These are phyloP conservation scores for Xylariaceae sp. DNA, from an alignment of 2,329 filamentous ascomycete genomes.

Conservation along the genomic window DNA sequence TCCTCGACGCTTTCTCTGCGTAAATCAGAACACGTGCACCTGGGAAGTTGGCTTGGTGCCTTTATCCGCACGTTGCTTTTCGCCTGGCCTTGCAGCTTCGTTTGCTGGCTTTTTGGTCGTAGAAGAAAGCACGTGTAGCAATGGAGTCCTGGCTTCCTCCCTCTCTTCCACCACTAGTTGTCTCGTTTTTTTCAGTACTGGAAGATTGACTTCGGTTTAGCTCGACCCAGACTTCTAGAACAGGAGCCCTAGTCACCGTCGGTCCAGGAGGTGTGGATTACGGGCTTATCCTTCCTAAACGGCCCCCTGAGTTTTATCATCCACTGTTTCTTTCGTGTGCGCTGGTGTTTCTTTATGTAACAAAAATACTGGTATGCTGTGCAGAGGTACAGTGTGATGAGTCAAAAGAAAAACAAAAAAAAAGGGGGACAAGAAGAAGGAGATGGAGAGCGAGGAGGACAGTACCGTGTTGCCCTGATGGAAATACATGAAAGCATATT, in stretches of 20 bases:
- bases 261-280: too few species aligned
- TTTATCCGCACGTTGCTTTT: slow-evolving; percentile 35
- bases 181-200: neutral
- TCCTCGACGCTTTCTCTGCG: slow-evolving; percentile 7
- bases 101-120: slow-evolving; percentile 28
- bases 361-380: too few species aligned
- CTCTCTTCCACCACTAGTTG: neutral
- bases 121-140: slow-evolving; percentile 29
- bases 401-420: too few species aligned
- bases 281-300: too few species aligned
- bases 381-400: too few species aligned
- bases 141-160: neutral
- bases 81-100: slow-evolving; percentile 35
- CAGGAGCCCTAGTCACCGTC: slow-evolving; percentile 9
- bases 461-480: neutral
- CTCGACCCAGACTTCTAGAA: neutral
- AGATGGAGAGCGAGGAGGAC: neutral
- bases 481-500: neutral
- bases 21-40: slow-evolving; percentile 5
- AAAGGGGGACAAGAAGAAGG: too few species aligned
- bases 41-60: slow-evolving; percentile 29
- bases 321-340: too few species aligned
- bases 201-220: slow-evolving; percentile 7
- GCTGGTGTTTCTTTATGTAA: too few species aligned
- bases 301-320: too few species aligned